Percentiles rank a stretch among this genome's conserved stretches.
phyloP scores from a whole-genome alignment of 148 eudicot genomes.

The Oxyria digyna region DNA sequence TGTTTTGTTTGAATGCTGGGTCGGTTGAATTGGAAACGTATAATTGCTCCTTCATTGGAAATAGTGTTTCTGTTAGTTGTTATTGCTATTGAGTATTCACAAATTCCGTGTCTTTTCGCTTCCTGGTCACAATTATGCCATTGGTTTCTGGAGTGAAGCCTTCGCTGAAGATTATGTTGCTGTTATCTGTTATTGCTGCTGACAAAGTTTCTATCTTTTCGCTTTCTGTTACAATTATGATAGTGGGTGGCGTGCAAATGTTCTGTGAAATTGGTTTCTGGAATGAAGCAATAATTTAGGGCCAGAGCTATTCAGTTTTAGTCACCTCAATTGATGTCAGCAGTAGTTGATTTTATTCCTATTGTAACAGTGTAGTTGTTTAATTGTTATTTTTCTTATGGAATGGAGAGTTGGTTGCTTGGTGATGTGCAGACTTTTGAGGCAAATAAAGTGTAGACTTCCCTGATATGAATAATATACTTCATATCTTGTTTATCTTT shows the following conservation, averaged over 20 bases:
- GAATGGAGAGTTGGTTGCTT: neutral
- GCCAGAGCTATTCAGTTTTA: neutral
- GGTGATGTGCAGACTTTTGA: neutral
- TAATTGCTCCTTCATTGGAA: neutral
- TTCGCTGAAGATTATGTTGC: too few species aligned
- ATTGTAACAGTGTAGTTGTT: neutral
- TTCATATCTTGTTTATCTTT: neutral
- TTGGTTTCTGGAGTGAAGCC: neutral
- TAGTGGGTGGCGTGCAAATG: neutral
- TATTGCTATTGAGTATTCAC: neutral
- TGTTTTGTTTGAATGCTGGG: neutral
- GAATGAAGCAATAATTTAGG: neutral
- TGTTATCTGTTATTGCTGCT: neutral
- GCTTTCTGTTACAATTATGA: neutral
- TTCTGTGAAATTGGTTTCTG: neutral
- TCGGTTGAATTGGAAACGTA: neutral
- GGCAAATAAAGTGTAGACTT: neutral
- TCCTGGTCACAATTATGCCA: neutral
- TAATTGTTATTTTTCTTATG: neutral
- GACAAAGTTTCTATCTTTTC: neutral
- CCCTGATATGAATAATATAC: neutral
- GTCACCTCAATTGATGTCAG: neutral
- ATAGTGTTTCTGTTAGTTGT: neutral
- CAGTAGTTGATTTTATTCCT: neutral
- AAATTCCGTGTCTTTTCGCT: neutral